Evolutionary conservation across 192 early-diverging fungal genomes (phyloP), one percentile per base, ranked within the genome.

Genomic region (Backusella circina): DNA sequence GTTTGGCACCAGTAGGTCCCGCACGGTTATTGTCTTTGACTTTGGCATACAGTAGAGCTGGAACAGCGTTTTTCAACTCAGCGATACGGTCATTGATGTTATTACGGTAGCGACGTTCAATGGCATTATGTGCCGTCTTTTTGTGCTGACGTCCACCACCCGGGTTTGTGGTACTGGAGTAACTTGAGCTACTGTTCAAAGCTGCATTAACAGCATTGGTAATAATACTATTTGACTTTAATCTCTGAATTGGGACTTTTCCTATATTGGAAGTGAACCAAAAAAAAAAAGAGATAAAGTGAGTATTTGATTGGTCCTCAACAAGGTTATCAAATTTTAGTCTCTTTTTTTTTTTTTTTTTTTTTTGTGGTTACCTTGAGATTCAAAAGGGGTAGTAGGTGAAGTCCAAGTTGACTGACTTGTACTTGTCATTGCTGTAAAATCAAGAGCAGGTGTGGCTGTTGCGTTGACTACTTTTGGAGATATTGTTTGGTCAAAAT

Each of bases 1-100:
- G 72, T 57, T 77, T 84, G 39, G 71, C 31, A 74, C 31, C 36
- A 18, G 8, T 5, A 1, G 67, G 41, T 32, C 26, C 50, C 21
- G 39, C 65, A 28, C 36, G 18, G 36, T 39, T 15, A 86, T 87
- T 30, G 84, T 85, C 4, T 88, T 86, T 87, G 51, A 85, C 80
- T 67, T 85, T 88, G 31, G 77, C 81, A 69, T 91, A 82, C 23
- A 86, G 84, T 9, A 98, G 84, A 1, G 95, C 94, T 2, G 97
- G 97, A 15, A 98, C 94, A 0, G 92, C 90, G 70, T 90, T 88
- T 70, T 92, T 92, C 13, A 98, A 86, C 47, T 97, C 95, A 41
- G 89, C 84, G 50, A 98, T 97, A 26, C 97, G 89, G 75, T 97
- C 94, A 86, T 98, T 98, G 79, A 98, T 95, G 86, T 98, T 98